These are phyloP conservation scores for Podaxis sp. DNA, from an alignment of 768 basidiomycete genomes.

Conservation along the genomic window DNA sequence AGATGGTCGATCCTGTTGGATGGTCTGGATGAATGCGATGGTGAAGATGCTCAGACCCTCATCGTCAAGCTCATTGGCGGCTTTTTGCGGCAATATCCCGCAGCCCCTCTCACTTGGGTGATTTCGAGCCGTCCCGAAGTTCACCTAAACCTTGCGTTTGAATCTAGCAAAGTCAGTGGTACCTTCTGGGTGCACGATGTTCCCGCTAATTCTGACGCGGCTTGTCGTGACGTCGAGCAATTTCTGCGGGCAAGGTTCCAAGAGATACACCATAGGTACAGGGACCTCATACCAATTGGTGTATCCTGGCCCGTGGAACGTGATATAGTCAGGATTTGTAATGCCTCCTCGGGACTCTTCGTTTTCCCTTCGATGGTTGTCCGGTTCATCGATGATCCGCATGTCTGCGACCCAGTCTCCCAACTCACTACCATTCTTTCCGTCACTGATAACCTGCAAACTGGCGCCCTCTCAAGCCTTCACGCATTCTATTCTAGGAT, in stretches of 20 bases:
- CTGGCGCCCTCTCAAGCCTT: not conserved
- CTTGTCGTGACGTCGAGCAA: not conserved
- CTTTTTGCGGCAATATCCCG: not conserved
- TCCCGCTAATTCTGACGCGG: not conserved
- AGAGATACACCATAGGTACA: not conserved
- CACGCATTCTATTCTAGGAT: not conserved
- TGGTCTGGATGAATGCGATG: slow-evolving; percentile 3
- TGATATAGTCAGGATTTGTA: not conserved
- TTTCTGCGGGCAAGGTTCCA: not conserved
- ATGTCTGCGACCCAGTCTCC: not conserved
- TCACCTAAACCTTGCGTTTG: not conserved
- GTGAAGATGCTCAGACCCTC: not conserved
- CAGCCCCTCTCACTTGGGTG: not conserved
- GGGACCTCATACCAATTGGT: not conserved
- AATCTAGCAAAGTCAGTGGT: not conserved
- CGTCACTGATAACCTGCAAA: not conserved
- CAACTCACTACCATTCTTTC: not conserved
- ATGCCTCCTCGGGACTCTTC: not conserved
- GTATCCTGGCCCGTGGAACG: not conserved
- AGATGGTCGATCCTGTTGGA: not conserved
- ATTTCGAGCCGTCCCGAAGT: slow-evolving; percentile 5
- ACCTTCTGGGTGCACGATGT: not conserved
- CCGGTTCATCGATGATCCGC: not conserved
- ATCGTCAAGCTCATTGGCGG: not conserved
- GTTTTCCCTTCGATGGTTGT: not conserved